Base-by-base conservation (phyloP, 495 filamentous ascomycete species). In the Xylaria acuta region DNA sequence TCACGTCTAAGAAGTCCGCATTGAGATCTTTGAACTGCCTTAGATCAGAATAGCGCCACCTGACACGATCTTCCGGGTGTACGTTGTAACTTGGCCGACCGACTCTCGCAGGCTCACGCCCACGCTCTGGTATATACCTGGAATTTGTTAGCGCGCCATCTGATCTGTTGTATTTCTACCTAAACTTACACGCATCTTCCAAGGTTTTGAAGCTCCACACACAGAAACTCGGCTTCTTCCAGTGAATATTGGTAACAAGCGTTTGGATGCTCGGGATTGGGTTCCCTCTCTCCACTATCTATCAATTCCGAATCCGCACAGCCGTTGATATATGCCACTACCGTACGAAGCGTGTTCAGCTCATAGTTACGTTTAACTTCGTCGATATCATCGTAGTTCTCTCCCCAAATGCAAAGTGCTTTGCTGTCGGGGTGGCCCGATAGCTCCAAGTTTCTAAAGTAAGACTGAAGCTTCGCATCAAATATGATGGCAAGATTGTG, bases 321-420 rank as follows among this genome's bases (percentile, higher is more conserved):
- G 20, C 76, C 77, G 32, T 79, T 79, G 16, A 79, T 78, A 53
- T 79, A 79, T 1, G 62, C 73, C 43, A 78, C 43, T 38, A 40
- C 74, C 6, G 64, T n/a, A 18, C 69, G 36, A 18, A 79, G 38
- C 30, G 63, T 41, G n/a, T 5, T 45, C 12, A 47, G 49, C 27
- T 58, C 16, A 51, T 67, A 45, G 32, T 25, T 38, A 38, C n/a
- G 20, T 22, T 36, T 49, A 30, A 67, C 53, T 20, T 43, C 1
- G 1, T 67, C 49, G 6, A 72, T 30, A 51, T 72, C 70, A 25
- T 59, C 20, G 22, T 32, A 16, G 20, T 36, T 51, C 34, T 72
- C 70, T 36, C 5, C 38, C 70, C 70, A 78, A 25, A 75, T 45
- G 60, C 67, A 36, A 16, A 69, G 16, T 34, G 30, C 66, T 38